These are phyloP conservation scores for Fonsecaea erecta DNA, from an alignment of 2,329 filamentous ascomycete species.

Conservation along the genomic window DNA sequence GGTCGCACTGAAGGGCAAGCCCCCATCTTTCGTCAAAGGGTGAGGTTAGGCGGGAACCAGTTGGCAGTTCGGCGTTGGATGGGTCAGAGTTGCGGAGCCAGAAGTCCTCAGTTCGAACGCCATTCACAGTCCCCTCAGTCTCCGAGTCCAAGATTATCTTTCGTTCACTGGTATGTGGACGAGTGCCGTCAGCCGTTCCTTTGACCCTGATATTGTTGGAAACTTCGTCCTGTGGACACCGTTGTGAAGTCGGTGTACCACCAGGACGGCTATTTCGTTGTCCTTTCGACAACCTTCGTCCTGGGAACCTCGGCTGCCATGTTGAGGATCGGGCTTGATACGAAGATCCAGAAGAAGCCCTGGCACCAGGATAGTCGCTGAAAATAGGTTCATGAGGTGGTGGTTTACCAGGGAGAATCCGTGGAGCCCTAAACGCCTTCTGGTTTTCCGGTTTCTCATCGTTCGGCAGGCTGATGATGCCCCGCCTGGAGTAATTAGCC, in stretches of 20 bases:
- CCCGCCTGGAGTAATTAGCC: conserved; percentile 33
- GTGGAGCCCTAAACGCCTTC: neutral
- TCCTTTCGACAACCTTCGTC: neutral
- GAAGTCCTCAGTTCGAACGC: neutral
- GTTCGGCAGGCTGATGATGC: conserved; percentile 25
- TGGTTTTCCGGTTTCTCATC: conserved; percentile 24
- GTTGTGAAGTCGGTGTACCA: neutral
- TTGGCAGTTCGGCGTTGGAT: neutral
- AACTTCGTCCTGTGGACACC: neutral
- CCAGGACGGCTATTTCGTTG: neutral
- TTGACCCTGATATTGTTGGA: neutral
- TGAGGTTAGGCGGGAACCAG: neutral
- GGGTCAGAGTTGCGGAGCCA: neutral
- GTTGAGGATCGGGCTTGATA: neutral
- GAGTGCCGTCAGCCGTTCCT: neutral
- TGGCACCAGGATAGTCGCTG: neutral
- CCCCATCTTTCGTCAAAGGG: neutral
- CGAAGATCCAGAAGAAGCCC: neutral
- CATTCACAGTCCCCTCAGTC: neutral
- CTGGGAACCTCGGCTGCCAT: neutral
- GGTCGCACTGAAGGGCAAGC: neutral
- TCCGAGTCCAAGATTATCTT: conserved; percentile 9
- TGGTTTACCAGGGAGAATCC: neutral
- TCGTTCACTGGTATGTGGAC: neutral
- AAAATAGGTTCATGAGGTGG: conserved; percentile 1